phyloP scores from a whole-genome alignment of 2,329 filamentous ascomycete species.

The Colletotrichum lupini region DNA sequence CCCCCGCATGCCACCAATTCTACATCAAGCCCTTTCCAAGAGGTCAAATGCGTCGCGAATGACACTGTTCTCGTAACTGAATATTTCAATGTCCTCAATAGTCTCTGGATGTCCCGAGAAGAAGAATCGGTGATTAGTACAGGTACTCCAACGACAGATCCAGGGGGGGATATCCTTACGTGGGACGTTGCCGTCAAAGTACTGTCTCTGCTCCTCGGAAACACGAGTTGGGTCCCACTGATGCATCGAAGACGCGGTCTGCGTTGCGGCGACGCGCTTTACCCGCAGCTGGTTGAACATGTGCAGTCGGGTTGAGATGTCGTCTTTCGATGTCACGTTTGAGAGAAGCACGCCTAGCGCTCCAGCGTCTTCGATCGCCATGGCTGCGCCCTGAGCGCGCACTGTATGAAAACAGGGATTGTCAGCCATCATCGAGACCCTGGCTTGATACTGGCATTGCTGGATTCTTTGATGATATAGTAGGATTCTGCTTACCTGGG shows the following conservation, averaged over 20 bases:
- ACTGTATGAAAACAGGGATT: not conserved
- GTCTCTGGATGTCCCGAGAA: not conserved
- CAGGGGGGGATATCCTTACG: not conserved
- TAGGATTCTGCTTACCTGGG: not conserved
- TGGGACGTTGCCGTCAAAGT: not conserved
- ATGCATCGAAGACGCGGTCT: slow-evolving; percentile 1
- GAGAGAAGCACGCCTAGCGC: slow-evolving; percentile 1
- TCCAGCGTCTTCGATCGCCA: slow-evolving; percentile 7
- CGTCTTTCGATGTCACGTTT: not conserved
- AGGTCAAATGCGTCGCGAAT: not conserved
- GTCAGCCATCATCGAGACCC: too few relatives aligned
- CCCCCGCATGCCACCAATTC: not conserved
- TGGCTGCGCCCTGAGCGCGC: slow-evolving; percentile 2
- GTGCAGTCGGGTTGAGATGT: not conserved
- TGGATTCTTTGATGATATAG: too few relatives aligned
- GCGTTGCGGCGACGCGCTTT: not conserved
- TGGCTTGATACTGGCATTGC: too few relatives aligned
- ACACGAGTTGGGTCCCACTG: not conserved
- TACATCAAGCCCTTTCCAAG: not conserved
- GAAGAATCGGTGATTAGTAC: not conserved
- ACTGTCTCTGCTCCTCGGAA: not conserved
- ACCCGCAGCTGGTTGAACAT: slow-evolving; percentile 1
- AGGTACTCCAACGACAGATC: not conserved
- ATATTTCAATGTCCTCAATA: not conserved
- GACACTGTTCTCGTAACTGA: not conserved